Conservation (phyloP, 2,329 filamentous ascomycete genomes). For the Xylariaceae sp. region DNA sequence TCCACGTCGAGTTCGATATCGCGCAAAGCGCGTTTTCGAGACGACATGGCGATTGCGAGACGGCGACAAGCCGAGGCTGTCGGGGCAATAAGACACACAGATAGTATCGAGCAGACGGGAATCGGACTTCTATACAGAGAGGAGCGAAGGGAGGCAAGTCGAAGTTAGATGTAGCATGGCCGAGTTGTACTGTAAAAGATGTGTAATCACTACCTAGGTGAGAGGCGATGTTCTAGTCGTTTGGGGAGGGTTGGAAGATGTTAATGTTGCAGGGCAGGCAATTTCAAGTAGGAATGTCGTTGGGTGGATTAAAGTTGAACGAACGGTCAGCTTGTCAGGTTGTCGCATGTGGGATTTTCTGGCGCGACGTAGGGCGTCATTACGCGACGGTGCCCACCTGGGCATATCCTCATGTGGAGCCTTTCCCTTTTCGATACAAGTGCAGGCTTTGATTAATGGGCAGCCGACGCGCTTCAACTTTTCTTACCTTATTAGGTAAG, state of each 20-base stretch:
- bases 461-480: too few species aligned
- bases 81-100: not conserved
- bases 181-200: not conserved
- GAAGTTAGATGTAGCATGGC: constrained; percentile 18
- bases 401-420: constrained; percentile 15
- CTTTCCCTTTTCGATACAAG: constrained; percentile 13
- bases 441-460: too few species aligned
- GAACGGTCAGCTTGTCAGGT: constrained; percentile 12
- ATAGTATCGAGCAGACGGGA: not conserved
- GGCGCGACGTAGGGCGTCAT: constrained; percentile 32
- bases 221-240: not conserved
- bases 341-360: constrained; percentile 31
- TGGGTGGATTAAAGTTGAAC: not conserved
- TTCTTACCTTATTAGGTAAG: too few species aligned
- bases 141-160: constrained; percentile 1
- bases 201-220: not conserved
- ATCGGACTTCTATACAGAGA: constrained; percentile 9
- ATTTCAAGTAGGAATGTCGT: not conserved
- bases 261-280: not conserved
- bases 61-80: constrained; percentile 1
- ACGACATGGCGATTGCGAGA: constrained; percentile 49
- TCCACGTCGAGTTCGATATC: constrained; percentile 47
- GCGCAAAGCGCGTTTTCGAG: constrained; percentile 56
- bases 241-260: not conserved
- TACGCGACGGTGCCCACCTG: constrained; percentile 24